Base-by-base conservation (phyloP, 495 filamentous ascomycete species). In the Immersiella caudata region DNA sequence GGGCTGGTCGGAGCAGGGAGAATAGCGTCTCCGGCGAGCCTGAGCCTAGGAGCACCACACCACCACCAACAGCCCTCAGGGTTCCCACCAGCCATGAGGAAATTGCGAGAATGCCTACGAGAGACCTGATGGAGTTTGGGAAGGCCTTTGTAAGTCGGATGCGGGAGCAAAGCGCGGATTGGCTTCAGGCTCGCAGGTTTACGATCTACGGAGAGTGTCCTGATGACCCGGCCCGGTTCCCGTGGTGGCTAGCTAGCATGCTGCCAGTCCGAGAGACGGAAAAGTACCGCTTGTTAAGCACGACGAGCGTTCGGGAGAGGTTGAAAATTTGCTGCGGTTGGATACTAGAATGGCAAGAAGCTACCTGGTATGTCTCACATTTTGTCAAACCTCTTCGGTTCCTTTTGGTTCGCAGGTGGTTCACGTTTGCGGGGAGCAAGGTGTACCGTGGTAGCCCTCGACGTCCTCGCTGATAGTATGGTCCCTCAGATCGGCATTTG, bases 171-270 rank as follows among this genome's bases (percentile, higher is more conserved):
- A 89, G 86, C 50, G 89, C 89, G 7, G 81, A 85, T 0, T 96
- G 93, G 93, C 81, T 96, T 4, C 86, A 89, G 46, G 80, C 85
- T 24, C 85, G 87, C 6, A 87, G 93, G 1, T 77, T 93, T 55
- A 73, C 85, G 14, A 89, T 89, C n/a, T 95, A 94, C 72, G 93
- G 93, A 8, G 84, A 88, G 46, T 88, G 87, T 18, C 93, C 93
- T 0, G 80, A 84, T 7, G 92, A 97, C 75, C 87, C 92, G 1
- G 87, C 88, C 0, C 73, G 86, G 14, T 95, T 97, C 70, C 91
- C 93, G 0, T 97, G 92, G 82, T 97, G 94, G 94, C 90, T 97
- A 68, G 93, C 92, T 18, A 90, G 85, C 70, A 87, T 96, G 59
- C 73, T 96, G 11, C 93, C 92, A 18, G 86, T 94, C 35, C 83